Conservation (phyloP, 805 yeast species). For the Candida nonsorbophila region DNA sequence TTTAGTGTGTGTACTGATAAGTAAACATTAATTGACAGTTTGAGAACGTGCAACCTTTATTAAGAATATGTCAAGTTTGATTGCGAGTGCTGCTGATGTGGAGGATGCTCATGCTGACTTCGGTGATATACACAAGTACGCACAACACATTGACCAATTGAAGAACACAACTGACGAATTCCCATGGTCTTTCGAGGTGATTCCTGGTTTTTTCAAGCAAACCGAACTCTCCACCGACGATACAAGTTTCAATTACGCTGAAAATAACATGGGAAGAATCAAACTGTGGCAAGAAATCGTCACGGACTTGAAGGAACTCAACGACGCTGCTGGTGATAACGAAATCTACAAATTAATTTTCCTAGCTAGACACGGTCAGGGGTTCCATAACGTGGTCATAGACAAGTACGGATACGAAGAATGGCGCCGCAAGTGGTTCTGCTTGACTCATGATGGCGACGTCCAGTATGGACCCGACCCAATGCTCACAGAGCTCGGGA, state of each 20-base stretch:
- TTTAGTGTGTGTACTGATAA: too few species aligned
- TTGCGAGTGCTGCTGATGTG: slow-evolving; percentile 25
- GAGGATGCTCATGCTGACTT: slow-evolving; percentile 26
- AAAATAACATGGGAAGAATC: slow-evolving; percentile 40
- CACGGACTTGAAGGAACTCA: slow-evolving; percentile 27
- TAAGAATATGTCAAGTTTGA: slow-evolving; percentile 17
- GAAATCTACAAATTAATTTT: slow-evolving; percentile 45
- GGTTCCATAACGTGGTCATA: slow-evolving; percentile 56
- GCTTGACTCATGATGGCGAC: slow-evolving; percentile 48
- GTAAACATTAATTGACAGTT: too few species aligned
- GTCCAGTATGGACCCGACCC: slow-evolving; percentile 59
- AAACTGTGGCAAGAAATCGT: slow-evolving; percentile 36
- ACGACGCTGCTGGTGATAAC: slow-evolving; percentile 24
- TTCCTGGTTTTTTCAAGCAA: slow-evolving; percentile 48
- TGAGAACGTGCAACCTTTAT: not conserved
- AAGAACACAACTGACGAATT: slow-evolving; percentile 15
- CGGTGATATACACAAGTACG: slow-evolving; percentile 12
- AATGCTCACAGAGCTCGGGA: slow-evolving; percentile 49
- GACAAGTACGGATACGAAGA: slow-evolving; percentile 47
- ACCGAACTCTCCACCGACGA: slow-evolving; percentile 43
- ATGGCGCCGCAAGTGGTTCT: slow-evolving; percentile 58
- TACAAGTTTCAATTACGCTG: slow-evolving; percentile 36
- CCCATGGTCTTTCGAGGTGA: slow-evolving; percentile 46
- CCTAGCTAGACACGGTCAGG: slow-evolving; percentile 68
- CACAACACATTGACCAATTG: slow-evolving; percentile 5